Evolutionary conservation across 768 basidiomycete genomes (phyloP), one percentile per base, ranked within the genome.

Genomic region (Boletus reticulatus): DNA sequence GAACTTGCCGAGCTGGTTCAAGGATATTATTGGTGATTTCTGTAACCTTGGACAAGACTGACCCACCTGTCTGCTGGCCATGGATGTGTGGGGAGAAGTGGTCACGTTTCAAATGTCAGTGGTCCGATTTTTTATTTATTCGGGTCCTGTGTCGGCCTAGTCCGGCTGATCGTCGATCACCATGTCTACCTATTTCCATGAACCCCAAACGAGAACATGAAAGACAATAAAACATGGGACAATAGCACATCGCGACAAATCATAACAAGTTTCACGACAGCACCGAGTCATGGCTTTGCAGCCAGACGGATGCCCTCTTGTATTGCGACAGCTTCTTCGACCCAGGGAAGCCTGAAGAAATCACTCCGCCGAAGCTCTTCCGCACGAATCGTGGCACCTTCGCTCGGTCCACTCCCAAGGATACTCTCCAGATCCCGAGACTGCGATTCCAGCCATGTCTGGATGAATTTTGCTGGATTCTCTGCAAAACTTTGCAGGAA

Each of bases 281-380:
- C 36, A 20, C 50, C 17, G 9, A 13, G 14, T 54, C 61, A 79
- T 58, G 74, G 73, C 73, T 78, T 67, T 71, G 80, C 71, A 13
- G 87, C 87, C 50, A 91, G 69, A 36, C 89, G 80, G 67, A 85
- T 75, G 0, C 92, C 91, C 62, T 95, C 92, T 62, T 92, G 88
- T 20, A 95, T 82, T 9, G 88, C 86, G 49, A 94, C 85, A 7
- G 92, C 93, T 76, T 85, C 84, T 62, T 89, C 87, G 13, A 97
- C 93, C 94, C 94, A 98, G 5, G 93, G 91, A 66, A 96, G 71
- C 58, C 81, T 78, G 80, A 97, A 98, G 73, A 94, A 89, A 68
- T 97, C 94, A 65, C 90, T 94, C 49, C 92, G 75, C 58, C 87
- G 81, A 51, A 97, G 73, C 67, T 97, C 94, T 61, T 96, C 94